These are phyloP conservation scores for Zymoseptoria crescenta DNA, from an alignment of 2,329 filamentous ascomycete species.

Conservation along the genomic window DNA sequence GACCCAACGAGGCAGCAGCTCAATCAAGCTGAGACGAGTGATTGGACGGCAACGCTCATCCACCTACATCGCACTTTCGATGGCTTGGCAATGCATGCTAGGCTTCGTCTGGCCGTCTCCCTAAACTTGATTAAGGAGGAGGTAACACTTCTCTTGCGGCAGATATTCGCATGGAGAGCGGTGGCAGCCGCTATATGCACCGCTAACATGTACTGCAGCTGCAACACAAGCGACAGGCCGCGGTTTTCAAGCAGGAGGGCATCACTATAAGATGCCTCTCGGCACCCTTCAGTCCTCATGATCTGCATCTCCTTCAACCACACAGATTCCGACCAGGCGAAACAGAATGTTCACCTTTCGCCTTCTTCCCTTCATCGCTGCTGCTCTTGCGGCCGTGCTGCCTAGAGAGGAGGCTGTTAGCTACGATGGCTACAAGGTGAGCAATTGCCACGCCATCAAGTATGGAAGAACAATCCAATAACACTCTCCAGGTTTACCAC, in stretches of 20 bases:
- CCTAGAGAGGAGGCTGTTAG: constrained; percentile 7
- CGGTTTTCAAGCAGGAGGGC: not conserved
- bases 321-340: not conserved
- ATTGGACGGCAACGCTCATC: not conserved
- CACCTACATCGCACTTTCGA: not conserved
- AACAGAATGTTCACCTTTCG: constrained; percentile 5
- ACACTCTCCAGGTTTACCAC: constrained; percentile 5
- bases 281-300: not conserved
- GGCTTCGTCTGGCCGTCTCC: not conserved
- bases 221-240: not conserved
- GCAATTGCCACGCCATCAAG: not conserved
- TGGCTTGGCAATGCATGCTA: not conserved
- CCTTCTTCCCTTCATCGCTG: constrained; percentile 5
- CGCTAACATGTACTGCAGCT: not conserved
- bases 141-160: not conserved
- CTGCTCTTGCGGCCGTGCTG: constrained; percentile 10
- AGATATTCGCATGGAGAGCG: not conserved
- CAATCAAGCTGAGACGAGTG: not conserved
- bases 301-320: not conserved
- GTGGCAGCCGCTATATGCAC: not conserved
- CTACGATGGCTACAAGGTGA: constrained; percentile 11
- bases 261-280: not conserved
- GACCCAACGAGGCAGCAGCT: not conserved
- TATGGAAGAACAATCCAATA: not conserved
- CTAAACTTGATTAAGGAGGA: not conserved